Evolutionary conservation across 2,329 filamentous ascomycete species (phyloP).

Genomic region (Trichoderma brevicompactum): DNA sequence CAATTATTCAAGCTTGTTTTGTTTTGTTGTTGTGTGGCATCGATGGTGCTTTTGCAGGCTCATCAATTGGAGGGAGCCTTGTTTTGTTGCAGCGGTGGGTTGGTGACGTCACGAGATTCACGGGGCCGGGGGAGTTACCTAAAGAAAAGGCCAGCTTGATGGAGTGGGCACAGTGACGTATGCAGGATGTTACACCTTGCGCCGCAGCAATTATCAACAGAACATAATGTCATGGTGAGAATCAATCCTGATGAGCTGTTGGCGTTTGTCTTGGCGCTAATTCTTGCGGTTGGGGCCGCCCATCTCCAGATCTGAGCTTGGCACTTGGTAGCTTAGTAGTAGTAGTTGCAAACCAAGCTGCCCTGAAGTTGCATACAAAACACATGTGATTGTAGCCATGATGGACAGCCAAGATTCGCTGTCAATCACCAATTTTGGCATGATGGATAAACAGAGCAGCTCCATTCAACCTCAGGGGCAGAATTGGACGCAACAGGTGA

Average conservation of each 20-base stretch:
- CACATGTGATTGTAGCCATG: neutral
- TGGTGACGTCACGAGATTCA: conserved; percentile 10
- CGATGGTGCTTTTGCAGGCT: neutral
- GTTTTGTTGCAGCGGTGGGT: neutral
- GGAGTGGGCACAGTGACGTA: neutral
- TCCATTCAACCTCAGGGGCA: too few relatives aligned
- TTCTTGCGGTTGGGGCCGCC: too few relatives aligned
- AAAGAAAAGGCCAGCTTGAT: neutral
- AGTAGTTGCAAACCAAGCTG: too few relatives aligned
- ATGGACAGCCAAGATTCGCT: neutral
- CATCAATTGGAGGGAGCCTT: neutral
- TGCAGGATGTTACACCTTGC: neutral
- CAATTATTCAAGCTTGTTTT: neutral
- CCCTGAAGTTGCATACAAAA: neutral
- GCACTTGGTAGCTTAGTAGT: neutral
- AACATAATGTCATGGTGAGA: neutral
- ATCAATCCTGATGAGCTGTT: neutral
- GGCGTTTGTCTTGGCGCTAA: neutral
- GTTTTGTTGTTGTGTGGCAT: conserved; percentile 11
- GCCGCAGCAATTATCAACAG: too few relatives aligned
- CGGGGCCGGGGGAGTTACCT: neutral
- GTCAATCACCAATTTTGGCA: neutral
- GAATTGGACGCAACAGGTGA: neutral
- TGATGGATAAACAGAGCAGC: neutral
- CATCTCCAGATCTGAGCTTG: neutral